phyloP scores from a whole-genome alignment of 2,329 filamentous ascomycete species.

The Aspergillus carbonarius region DNA sequence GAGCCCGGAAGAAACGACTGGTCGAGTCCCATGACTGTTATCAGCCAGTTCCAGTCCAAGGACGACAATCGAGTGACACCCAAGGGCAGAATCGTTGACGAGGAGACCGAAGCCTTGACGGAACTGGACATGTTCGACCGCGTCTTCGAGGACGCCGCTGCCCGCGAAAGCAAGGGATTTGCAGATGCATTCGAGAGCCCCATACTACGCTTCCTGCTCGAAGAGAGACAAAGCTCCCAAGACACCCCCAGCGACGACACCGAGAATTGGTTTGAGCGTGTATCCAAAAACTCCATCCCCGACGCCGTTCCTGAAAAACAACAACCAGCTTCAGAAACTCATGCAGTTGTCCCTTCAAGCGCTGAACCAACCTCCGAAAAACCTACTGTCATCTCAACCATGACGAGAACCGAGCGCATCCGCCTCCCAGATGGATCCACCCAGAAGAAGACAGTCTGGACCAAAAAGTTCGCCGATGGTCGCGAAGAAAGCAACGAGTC shows the following conservation, averaged over 20 bases:
- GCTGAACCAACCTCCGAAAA: constrained; percentile 8
- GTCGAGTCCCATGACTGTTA: constrained; percentile 26
- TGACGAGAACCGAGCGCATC: constrained; percentile 58
- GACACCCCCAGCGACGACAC: constrained; percentile 23
- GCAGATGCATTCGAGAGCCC: constrained; percentile 32
- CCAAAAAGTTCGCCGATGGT: constrained; percentile 60
- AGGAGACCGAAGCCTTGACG: constrained; percentile 37
- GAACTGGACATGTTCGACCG: constrained; percentile 57
- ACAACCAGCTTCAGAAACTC: not conserved
- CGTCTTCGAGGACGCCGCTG: constrained; percentile 42
- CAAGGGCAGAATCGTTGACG: constrained; percentile 25
- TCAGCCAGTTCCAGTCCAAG: constrained; percentile 17
- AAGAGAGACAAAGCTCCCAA: constrained; percentile 29
- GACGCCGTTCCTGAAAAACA: constrained; percentile 14
- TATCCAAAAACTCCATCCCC: constrained; percentile 25
- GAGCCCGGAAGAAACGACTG: constrained; percentile 16
- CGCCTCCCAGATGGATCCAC: constrained; percentile 58
- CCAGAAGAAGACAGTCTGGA: constrained; percentile 57
- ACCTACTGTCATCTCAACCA: constrained; percentile 52
- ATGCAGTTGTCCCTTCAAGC: not conserved
- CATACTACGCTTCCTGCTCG: constrained; percentile 35
- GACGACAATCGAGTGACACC: constrained; percentile 8
- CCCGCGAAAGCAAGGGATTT: constrained; percentile 33
- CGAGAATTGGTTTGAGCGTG: constrained; percentile 30
- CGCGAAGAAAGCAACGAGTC: constrained; percentile 59